A percentile compares a stretch with the other conserved stretches of the same genome.
phyloP scores from a whole-genome alignment of 805 yeast genomes.

The Metschnikowia gelsemii region DNA sequence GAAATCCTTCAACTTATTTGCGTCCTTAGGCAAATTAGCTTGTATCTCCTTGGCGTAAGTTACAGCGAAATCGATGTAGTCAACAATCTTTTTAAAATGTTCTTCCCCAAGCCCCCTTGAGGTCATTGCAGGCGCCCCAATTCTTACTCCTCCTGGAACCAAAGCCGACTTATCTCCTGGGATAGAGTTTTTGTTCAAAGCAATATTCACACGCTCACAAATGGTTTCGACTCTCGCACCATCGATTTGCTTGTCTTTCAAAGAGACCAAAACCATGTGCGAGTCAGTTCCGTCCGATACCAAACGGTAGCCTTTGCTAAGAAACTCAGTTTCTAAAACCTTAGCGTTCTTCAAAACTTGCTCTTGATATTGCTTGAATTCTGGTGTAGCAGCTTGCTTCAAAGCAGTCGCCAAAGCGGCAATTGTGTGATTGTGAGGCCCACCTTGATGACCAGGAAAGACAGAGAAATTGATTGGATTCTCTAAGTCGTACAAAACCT shows the following conservation, averaged over 20 bases:
- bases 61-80: conserved; percentile 59
- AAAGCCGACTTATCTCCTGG: conserved; percentile 97
- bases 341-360: conserved; percentile 88
- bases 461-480: conserved; percentile 95
- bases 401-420: conserved; percentile 96
- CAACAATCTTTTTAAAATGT: conserved; percentile 78
- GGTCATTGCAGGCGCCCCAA: conserved; percentile 98
- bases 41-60: conserved; percentile 72
- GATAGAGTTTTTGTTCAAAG: conserved; percentile 94
- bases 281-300: conserved; percentile 97
- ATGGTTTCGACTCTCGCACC: conserved; percentile 97
- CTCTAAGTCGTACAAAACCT: conserved; percentile 86
- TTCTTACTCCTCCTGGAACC: conserved; percentile 95
- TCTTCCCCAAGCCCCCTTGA: conserved; percentile 92
- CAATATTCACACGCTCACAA: conserved; percentile 91
- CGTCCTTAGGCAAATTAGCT: conserved; percentile 79
- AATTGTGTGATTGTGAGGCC: conserved; percentile 99
- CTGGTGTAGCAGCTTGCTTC: conserved; percentile 89
- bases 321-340: conserved; percentile 73
- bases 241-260: conserved; percentile 86
- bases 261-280: conserved; percentile 88
- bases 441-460: conserved; percentile 99
- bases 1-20: conserved; percentile 94
- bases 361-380: conserved; percentile 84
- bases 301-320: conserved; percentile 68